Evolutionary conservation across 1,284 basidiomycete genomes (phyloP), one percentile per base, ranked within the genome.

Genomic region (Laetiporus sulphureus): DNA sequence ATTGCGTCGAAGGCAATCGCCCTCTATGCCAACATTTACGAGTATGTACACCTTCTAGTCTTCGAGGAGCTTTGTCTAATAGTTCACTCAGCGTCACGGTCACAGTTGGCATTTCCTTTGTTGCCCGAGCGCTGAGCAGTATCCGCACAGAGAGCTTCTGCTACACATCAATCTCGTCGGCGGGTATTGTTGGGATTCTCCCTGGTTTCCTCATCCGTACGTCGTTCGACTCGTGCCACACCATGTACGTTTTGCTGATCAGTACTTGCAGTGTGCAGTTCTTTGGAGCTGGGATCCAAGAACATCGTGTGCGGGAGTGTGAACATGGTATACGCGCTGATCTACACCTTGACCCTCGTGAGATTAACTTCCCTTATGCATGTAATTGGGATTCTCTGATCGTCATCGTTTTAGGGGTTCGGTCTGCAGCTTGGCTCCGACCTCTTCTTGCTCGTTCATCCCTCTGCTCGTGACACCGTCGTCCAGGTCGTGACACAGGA

Each of bases 341-440:
- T 92, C 40, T 92, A 91, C 58, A 90, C 88, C 0, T 68, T 91
- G 15, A 91, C 91, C 62, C 64, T 92, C 18, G 53, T 55, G 15
- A 5, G 24, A 8, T 15, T 16, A 7, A 3, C 3, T 15, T 4
- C 13, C 32, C 16, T 6, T 11, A n/a, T 6, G n/a, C n/a, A 13
- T 4, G 11, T 1, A 21, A 15, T 1, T 7, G n/a, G 3, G 22
- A 11, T 8, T n/a, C n/a, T 7, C 32, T 19, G 20, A 31, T 3
- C 32, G 10, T 11, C 19, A 19, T 10, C 16, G 10, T 12, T 10
- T 2, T 22, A 55, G 53, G 91, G 91, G 2, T 93, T 93, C 59
- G 89, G 89, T 39, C 72, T 93, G 38, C 85, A 90, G 48, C 87
- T 93, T 46, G 90, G 90, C 29, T 90, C 84, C 3, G 90, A 93